Evolutionary conservation across 768 basidiomycete species (phyloP), one percentile per base, ranked within the genome.

Genomic region (Suillus clintonianus): DNA sequence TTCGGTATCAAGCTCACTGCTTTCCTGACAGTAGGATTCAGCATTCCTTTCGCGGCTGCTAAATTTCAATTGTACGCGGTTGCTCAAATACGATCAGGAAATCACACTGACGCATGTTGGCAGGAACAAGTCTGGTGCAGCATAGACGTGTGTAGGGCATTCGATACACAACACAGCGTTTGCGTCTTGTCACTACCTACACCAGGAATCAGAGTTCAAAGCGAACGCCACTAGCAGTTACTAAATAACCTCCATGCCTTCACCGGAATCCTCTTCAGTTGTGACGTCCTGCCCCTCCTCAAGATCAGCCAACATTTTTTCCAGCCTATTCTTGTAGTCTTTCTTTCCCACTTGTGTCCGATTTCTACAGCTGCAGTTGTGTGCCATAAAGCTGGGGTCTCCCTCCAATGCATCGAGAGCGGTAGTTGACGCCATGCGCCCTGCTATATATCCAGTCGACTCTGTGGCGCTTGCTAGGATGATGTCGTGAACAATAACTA

Each of bases 321-420:
- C 68, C 14, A 77, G 62, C 4, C 74, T 80, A 66, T 80, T 82
- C 59, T 78, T 77, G 47, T 73, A 77, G 27, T 73, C 76, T 67
- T 77, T 80, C 66, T 74, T 76, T 22, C 76, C 71, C 62, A 57
- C n/a, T 11, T 70, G 72, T 30, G 67, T 72, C 37, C 60, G 70
- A 61, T 69, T 71, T 59, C 86, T 80, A 74, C 92, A 94, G 74
- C 91, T 85, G 71, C 92, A 94, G 22, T 80, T 84, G 54, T 83
- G 81, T 6, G 81, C 75, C 71, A 94, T 75, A 61, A 93, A 87
- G 14, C 80, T 81, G 6, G 86, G 75, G 69, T 92, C 86, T 32
- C 83, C 84, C 62, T 90, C 85, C 39, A 94, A 74, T 19, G 85
- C 86, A 70, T 91, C 88, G 64, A 94, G 72, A 13, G 91, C 91